Percentiles rank a stretch among this genome's conserved stretches.
Evolutionary conservation across 495 filamentous ascomycete genomes (phyloP).

Genomic region (Elaphomyces granulatus): DNA sequence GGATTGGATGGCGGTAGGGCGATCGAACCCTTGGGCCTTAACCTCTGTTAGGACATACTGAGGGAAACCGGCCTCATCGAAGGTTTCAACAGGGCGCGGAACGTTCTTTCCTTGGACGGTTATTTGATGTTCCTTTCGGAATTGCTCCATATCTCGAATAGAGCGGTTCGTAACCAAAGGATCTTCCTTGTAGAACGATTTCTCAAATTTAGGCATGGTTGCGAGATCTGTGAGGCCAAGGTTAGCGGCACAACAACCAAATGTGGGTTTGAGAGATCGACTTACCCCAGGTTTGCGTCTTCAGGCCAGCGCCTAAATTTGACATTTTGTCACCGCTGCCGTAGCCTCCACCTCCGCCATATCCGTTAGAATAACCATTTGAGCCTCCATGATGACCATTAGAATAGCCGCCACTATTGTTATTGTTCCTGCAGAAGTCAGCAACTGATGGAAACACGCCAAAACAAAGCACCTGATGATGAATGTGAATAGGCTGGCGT

Average conservation of each 20-base stretch:
- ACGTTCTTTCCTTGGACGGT: slow-evolving; percentile 61
- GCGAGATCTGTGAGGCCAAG: slow-evolving; percentile 42
- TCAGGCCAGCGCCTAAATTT: slow-evolving; percentile 70
- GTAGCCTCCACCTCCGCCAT: slow-evolving; percentile 36
- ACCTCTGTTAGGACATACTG: slow-evolving; percentile 95
- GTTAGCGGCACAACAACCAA: slow-evolving; percentile 13
- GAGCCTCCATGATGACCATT: slow-evolving; percentile 14
- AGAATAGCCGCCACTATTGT: slow-evolving; percentile 34
- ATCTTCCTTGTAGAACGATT: slow-evolving; percentile 97
- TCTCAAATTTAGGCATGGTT: slow-evolving; percentile 89
- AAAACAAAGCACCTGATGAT: no score
- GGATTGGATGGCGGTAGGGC: slow-evolving; percentile 90
- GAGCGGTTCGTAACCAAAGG: slow-evolving; percentile 60
- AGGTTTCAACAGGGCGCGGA: slow-evolving; percentile 85
- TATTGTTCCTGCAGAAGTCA: no score
- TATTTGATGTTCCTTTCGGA: slow-evolving; percentile 70
- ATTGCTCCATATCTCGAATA: slow-evolving; percentile 66
- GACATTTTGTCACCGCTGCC: slow-evolving; percentile 85
- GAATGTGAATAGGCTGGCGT: no score
- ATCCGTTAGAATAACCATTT: slow-evolving; percentile 35
- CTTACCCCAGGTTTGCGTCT: slow-evolving; percentile 79
- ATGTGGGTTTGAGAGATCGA: slow-evolving; percentile 6
- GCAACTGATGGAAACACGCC: not conserved
- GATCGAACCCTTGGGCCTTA: slow-evolving; percentile 88
- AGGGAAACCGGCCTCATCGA: slow-evolving; percentile 96